A percentile compares a stretch with the other conserved stretches of the same genome.
These are phyloP conservation scores for Colletotrichum siamense DNA, from an alignment of 2,329 filamentous ascomycete genomes.

Conservation along the genomic window DNA sequence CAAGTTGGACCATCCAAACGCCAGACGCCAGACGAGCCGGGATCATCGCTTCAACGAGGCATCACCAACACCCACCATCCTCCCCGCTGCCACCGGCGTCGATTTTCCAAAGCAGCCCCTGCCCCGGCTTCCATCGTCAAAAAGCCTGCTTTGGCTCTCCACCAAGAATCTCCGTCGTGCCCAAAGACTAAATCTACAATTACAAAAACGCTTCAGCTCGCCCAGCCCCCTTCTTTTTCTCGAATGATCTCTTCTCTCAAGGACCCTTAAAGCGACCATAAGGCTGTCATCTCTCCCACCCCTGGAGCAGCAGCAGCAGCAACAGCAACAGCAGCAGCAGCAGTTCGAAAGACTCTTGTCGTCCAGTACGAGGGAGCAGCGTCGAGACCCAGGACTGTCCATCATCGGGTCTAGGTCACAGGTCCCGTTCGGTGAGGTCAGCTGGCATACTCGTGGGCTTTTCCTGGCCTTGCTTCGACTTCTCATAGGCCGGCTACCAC, in stretches of 20 bases:
- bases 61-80: slow-evolving; percentile 18
- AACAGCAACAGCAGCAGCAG: background rate
- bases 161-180: background rate
- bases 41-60: slow-evolving; percentile 16
- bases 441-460: slow-evolving; percentile 8
- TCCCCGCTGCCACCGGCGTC: background rate
- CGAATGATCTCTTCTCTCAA: background rate
- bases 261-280: slow-evolving; percentile 6
- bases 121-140: slow-evolving; percentile 4
- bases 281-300: background rate
- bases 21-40: background rate
- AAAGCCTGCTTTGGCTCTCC: slow-evolving; percentile 17
- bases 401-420: slow-evolving; percentile 5
- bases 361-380: background rate
- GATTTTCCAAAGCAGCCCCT: background rate
- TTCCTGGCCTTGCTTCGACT: background rate
- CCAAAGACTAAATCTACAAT: slow-evolving; percentile 1
- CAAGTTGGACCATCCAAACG: background rate
- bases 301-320: background rate
- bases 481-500: slow-evolving; percentile 10
- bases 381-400: background rate
- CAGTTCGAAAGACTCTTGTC: background rate
- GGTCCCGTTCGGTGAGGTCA: slow-evolving; percentile 16
- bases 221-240: background rate
- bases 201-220: slow-evolving; percentile 15